phyloP scores from a whole-genome alignment of 108 stramenopile genomes.

The Mediolabrus comicus region DNA sequence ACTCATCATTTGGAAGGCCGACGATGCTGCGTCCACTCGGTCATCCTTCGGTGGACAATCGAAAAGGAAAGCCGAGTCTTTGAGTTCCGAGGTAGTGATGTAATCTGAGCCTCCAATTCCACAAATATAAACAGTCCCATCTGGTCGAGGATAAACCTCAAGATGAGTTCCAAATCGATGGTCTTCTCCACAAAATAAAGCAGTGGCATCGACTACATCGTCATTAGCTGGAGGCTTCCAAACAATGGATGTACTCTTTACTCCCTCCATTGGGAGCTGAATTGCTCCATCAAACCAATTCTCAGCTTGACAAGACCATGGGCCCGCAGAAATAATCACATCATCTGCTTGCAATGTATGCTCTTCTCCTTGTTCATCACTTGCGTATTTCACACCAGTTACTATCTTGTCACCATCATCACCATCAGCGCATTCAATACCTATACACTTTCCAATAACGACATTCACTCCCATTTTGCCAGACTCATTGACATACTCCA shows the following conservation, averaged over 20 bases:
- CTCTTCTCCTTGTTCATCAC: constrained; percentile 20
- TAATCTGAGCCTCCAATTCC: constrained; percentile 95
- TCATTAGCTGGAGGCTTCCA: constrained; percentile 65
- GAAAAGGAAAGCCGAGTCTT: constrained; percentile 79
- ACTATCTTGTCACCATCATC: constrained; percentile 42
- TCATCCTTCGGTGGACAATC: constrained; percentile 70
- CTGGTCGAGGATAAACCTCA: constrained; percentile 86
- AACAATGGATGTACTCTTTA: constrained; percentile 84
- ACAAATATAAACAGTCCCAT: constrained; percentile 92
- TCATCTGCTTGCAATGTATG: constrained; percentile 51
- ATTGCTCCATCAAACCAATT: constrained; percentile 76
- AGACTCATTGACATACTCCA: constrained; percentile 33
- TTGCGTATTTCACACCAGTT: constrained; percentile 60
- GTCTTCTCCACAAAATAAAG: constrained; percentile 96
- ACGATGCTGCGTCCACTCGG: constrained; percentile 78
- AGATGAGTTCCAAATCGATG: constrained; percentile 80
- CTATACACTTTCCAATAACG: constrained; percentile 69
- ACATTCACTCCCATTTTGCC: constrained; percentile 44
- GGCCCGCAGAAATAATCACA: constrained; percentile 73
- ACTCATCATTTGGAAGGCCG: constrained; percentile 75
- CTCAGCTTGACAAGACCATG: constrained; percentile 81
- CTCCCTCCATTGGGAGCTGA: constrained; percentile 83
- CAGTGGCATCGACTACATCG: constrained; percentile 84
- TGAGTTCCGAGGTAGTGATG: constrained; percentile 77
- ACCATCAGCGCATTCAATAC: constrained; percentile 48